Evolutionary conservation across 331 rosid species (phyloP).

Genomic region (Phaseolus coccineus): DNA sequence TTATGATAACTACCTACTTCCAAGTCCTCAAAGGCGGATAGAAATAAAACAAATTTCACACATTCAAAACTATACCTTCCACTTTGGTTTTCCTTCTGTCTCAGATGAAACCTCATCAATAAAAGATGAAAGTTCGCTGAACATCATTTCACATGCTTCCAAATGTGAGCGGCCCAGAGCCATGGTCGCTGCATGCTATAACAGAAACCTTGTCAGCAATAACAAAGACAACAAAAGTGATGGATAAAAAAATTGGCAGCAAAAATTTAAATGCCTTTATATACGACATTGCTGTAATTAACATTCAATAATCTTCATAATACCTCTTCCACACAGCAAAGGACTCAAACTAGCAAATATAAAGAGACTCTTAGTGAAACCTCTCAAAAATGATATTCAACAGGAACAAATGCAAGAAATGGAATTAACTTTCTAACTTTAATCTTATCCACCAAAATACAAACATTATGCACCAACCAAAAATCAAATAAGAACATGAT

Average conservation of each 20-base stretch:
- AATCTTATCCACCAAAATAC: neutral
- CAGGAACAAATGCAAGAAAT: slow-evolving; percentile 16
- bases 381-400: neutral
- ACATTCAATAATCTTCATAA: slow-evolving; percentile 11
- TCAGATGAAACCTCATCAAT: slow-evolving; percentile 89
- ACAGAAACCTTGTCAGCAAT: slow-evolving; percentile 46
- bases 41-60: slow-evolving; percentile 23
- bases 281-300: slow-evolving; percentile 25
- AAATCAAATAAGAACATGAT: neutral
- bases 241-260: slow-evolving; percentile 12
- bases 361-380: neutral
- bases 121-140: slow-evolving; percentile 88
- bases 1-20: slow-evolving; percentile 9
- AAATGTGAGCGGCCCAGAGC: slow-evolving; percentile 98
- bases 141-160: slow-evolving; percentile 94
- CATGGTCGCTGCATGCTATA: slow-evolving; percentile 98
- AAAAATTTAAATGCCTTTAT: slow-evolving; percentile 29
- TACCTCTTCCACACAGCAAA: neutral
- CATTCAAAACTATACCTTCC: slow-evolving; percentile 78
- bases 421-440: neutral
- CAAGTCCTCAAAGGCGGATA: neutral
- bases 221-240: slow-evolving; percentile 41
- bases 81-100: slow-evolving; percentile 93
- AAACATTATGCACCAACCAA: neutral
- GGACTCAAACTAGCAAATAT: neutral